Evolutionary conservation across 371 early-diverging fungal species (phyloP).

Genomic region (Rhizopus microsporus): DNA sequence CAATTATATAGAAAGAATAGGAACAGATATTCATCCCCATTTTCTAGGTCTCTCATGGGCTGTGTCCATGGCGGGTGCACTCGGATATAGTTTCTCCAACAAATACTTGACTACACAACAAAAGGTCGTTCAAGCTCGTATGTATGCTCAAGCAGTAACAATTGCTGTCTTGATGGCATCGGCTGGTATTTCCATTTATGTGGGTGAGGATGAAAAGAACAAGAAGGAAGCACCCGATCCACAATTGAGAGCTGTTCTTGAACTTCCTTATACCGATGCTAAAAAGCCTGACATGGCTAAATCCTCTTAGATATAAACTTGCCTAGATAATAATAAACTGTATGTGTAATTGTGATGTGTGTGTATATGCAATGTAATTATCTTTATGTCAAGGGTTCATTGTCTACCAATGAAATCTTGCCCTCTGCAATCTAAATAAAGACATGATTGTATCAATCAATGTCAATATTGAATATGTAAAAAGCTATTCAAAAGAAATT

Average conservation of each 20-base stretch:
- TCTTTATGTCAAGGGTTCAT: too few species aligned
- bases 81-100: constrained; percentile 67
- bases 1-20: background rate
- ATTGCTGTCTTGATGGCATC: constrained; percentile 55
- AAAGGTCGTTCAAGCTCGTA: constrained; percentile 78
- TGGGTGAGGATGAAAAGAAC: constrained; percentile 38
- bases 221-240: constrained; percentile 38
- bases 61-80: constrained; percentile 66
- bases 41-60: constrained; percentile 67
- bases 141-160: constrained; percentile 62
- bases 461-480: too few species aligned
- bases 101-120: constrained; percentile 70
- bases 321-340: too few species aligned
- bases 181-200: constrained; percentile 49
- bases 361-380: too few species aligned
- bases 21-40: background rate
- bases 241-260: constrained; percentile 47
- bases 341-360: too few species aligned
- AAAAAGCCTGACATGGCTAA: constrained; percentile 14
- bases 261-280: constrained; percentile 35
- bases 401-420: too few species aligned
- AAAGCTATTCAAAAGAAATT: too few species aligned
- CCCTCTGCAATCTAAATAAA: too few species aligned
- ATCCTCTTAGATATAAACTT: background rate
- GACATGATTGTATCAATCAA: too few species aligned